A percentile compares a stretch with the other conserved stretches of the same genome.
Evolutionary conservation across 345 rosid species (phyloP).

Genomic region (Syzygium jambos): DNA sequence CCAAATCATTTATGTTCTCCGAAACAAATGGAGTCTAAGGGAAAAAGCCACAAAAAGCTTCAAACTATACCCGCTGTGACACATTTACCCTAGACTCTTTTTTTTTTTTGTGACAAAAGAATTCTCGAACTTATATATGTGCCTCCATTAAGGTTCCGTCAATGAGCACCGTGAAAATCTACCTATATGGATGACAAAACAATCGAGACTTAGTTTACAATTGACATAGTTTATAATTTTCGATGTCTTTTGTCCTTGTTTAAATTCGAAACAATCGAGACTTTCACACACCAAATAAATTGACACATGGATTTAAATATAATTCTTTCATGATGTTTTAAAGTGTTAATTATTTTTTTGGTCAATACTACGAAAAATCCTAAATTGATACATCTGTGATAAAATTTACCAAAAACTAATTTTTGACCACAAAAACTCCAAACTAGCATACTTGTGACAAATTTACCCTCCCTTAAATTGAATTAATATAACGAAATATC

Average conservation of each 20-base stretch:
- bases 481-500: no score
- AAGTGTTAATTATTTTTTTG: background rate
- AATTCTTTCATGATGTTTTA: background rate
- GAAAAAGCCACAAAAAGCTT: background rate
- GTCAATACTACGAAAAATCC: no score
- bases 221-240: background rate
- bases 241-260: background rate
- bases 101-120: no score
- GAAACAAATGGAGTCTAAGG: background rate
- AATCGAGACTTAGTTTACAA: background rate
- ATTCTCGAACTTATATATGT: no score
- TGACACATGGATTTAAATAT: background rate
- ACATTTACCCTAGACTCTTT: background rate
- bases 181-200: background rate
- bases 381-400: no score
- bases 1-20: no score
- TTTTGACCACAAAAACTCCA: no score
- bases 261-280: background rate
- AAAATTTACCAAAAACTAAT: no score
- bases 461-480: no score
- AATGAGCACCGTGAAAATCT: background rate
- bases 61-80: fast-evolving
- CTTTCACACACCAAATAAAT: background rate
- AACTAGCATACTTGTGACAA: no score
- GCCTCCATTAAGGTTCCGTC: background rate